Evolutionary conservation across 2,329 filamentous ascomycete species (phyloP).

Genomic region (Stachybotrys chlorohalonatus): DNA sequence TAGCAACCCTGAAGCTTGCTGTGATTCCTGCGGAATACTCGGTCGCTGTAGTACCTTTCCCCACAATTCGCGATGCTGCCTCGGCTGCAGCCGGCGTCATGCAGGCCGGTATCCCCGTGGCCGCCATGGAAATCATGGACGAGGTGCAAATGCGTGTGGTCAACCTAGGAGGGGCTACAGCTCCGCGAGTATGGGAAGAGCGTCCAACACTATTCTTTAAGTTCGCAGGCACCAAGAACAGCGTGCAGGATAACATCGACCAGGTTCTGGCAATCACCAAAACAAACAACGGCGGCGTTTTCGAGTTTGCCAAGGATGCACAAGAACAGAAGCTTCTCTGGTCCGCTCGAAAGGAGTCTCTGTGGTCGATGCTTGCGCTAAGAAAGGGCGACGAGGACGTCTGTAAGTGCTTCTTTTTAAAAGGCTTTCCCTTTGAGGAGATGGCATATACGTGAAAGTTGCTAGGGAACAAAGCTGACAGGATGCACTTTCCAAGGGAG

Average conservation of each 20-base stretch:
- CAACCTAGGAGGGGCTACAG: conserved; percentile 63
- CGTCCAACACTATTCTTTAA: conserved; percentile 76
- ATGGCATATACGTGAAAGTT: not conserved
- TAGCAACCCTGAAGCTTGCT: conserved; percentile 68
- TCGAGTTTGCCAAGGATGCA: conserved; percentile 67
- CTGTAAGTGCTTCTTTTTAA: conserved; percentile 40
- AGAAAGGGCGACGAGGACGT: conserved; percentile 59
- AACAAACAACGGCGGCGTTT: conserved; percentile 52
- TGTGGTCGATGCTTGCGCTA: conserved; percentile 76
- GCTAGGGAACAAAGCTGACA: not conserved
- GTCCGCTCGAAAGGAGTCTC: conserved; percentile 71
- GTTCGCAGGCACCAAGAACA: conserved; percentile 68
- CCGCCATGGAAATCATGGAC: conserved; percentile 80
- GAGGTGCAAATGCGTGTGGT: conserved; percentile 81
- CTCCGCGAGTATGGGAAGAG: conserved; percentile 63
- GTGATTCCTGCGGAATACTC: conserved; percentile 68
- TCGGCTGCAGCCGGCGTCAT: conserved; percentile 68
- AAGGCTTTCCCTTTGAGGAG: not conserved
- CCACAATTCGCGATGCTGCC: conserved; percentile 66
- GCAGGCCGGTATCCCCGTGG: conserved; percentile 63
- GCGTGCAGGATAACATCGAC: conserved; percentile 69
- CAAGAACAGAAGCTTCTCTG: conserved; percentile 68
- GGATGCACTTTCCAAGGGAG: conserved; percentile 41
- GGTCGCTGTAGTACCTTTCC: conserved; percentile 73
- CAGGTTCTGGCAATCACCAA: conserved; percentile 61